A percentile compares a stretch with the other conserved stretches of the same genome.
Evolutionary conservation across 805 yeast genomes (phyloP).

Genomic region (Limtongia smithiae): DNA sequence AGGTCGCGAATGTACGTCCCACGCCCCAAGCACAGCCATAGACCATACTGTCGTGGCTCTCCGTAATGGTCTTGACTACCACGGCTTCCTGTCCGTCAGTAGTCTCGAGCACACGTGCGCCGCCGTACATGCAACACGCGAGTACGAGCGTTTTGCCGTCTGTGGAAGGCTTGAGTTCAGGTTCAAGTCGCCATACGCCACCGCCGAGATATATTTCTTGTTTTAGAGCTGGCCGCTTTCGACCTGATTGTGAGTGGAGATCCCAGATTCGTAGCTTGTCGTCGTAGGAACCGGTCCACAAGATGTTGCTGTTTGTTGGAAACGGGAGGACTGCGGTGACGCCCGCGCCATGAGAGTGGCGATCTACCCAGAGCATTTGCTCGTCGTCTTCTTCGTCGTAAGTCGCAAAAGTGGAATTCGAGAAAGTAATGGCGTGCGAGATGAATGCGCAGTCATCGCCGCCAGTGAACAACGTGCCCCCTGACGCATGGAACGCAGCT

Average conservation of each 20-base stretch:
- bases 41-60: conserved; percentile 85
- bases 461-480: conserved; percentile 59
- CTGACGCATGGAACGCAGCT: conserved; percentile 55
- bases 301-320: conserved; percentile 40
- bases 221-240: conserved; percentile 44
- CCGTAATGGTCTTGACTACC: conserved; percentile 24
- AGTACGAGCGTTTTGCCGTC: conserved; percentile 35
- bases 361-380: conserved; percentile 31
- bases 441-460: conserved; percentile 78
- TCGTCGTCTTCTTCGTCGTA: background rate
- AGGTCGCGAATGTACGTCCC: conserved; percentile 57
- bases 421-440: conserved; percentile 39
- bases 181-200: conserved; percentile 91
- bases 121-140: conserved; percentile 93
- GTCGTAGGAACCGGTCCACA: conserved; percentile 92
- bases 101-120: conserved; percentile 66
- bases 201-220: conserved; percentile 64
- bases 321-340: conserved; percentile 72
- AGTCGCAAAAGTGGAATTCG: background rate
- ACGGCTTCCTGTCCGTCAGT: conserved; percentile 20
- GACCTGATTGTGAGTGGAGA: conserved; percentile 44
- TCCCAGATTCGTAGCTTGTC: conserved; percentile 71
- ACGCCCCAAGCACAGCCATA: conserved; percentile 89
- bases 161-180: conserved; percentile 43
- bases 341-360: conserved; percentile 81